Conservation (phyloP, 441 rosid species). For the Eutrema salsugineum region DNA sequence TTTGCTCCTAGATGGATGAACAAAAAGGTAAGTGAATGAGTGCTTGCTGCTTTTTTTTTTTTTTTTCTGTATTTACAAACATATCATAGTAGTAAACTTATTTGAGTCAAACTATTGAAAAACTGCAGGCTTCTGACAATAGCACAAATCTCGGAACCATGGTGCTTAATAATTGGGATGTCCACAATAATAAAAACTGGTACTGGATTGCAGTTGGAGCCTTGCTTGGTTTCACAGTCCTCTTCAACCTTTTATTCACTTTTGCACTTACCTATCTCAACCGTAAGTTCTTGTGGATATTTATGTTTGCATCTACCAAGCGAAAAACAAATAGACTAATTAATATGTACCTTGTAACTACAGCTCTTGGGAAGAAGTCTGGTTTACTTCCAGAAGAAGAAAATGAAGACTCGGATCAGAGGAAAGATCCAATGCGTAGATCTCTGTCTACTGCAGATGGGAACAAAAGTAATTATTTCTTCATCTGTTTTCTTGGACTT, state of each 20-base stretch:
- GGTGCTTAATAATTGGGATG: conserved; percentile 3
- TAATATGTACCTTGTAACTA: background rate
- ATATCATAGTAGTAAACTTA: background rate
- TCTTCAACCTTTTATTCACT: conserved; percentile 11
- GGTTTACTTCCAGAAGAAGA: conserved; percentile 6
- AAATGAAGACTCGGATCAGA: background rate
- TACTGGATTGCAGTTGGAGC: conserved; percentile 8
- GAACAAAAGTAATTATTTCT: background rate
- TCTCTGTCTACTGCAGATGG: background rate
- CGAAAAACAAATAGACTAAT: background rate
- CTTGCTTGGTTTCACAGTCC: conserved; percentile 2
- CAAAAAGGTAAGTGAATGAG: background rate
- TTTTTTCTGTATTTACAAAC: background rate
- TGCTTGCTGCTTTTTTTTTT: background rate
- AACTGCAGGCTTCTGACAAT: background rate
- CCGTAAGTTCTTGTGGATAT: background rate
- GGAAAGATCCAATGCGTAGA: conserved; percentile 3
- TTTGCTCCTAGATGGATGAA: conserved; percentile 16
- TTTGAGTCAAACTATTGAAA: background rate
- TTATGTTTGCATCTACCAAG: background rate
- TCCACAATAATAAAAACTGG: background rate
- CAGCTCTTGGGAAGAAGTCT: conserved; percentile 11
- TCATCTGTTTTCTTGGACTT: background rate
- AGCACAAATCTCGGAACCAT: background rate
- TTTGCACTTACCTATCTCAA: conserved; percentile 6